These are phyloP conservation scores for Miscanthus sacchariflorus DNA, from an alignment of 202 grass and related monocot species.

Conservation along the genomic window DNA sequence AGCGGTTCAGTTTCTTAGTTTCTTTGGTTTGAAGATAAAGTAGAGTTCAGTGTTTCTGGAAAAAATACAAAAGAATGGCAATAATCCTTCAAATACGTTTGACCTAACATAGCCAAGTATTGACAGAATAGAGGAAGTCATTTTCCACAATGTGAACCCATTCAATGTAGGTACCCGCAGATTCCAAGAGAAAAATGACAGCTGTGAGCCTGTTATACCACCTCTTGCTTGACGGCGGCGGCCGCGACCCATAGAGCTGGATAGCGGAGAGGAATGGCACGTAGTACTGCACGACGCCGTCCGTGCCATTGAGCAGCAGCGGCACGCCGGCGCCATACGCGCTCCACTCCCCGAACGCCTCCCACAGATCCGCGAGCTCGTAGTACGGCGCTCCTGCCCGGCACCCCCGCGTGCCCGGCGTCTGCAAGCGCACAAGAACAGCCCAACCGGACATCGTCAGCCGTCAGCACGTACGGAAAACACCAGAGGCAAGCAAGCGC, in stretches of 20 bases:
- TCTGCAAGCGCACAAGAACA: conserved; percentile 44
- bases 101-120: neutral
- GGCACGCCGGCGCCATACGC: conserved; percentile 82
- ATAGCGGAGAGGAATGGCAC: conserved; percentile 82
- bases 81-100: neutral
- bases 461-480: neutral
- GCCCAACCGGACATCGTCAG: neutral
- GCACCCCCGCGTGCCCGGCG: conserved; percentile 19
- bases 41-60: conserved; percentile 1
- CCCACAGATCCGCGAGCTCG: conserved; percentile 82
- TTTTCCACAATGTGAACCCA: conserved; percentile 2
- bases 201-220: conserved; percentile 17
- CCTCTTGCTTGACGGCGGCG: conserved; percentile 42
- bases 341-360: conserved; percentile 83
- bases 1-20: neutral
- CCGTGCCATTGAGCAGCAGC: conserved; percentile 64
- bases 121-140: neutral
- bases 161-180: neutral
- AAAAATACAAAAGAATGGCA: neutral
- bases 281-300: conserved; percentile 80
- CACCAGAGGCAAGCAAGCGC: neutral
- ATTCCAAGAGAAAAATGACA: neutral
- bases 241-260: conserved; percentile 60
- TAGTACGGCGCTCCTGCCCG: conserved; percentile 49
- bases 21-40: neutral